These are phyloP conservation scores for Aspergillus quadricinctus DNA, from an alignment of 2,329 filamentous ascomycete species.

Conservation along the genomic window DNA sequence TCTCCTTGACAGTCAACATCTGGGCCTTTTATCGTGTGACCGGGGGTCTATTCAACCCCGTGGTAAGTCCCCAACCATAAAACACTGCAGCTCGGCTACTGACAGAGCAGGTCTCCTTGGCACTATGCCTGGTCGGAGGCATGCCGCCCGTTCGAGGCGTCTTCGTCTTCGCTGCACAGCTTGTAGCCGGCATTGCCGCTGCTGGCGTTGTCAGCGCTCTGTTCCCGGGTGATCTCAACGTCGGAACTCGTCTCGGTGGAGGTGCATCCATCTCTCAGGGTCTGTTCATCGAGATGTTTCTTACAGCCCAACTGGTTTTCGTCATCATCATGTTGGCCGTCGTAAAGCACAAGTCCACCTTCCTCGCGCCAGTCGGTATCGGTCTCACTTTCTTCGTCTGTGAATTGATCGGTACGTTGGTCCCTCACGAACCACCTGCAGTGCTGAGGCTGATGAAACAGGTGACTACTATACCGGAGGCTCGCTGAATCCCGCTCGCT, in stretches of 20 bases:
- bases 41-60: constrained; percentile 50
- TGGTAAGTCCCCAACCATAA: constrained; percentile 26
- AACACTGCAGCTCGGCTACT: background rate
- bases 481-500: constrained; percentile 47
- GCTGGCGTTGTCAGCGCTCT: constrained; percentile 55
- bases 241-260: constrained; percentile 53
- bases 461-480: constrained; percentile 47
- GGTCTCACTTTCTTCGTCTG: constrained; percentile 66
- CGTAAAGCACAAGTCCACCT: constrained; percentile 70
- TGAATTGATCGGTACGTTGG: constrained; percentile 43
- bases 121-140: constrained; percentile 56
- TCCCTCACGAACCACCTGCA: background rate
- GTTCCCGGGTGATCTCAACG: constrained; percentile 54
- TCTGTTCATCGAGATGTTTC: constrained; percentile 63
- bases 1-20: constrained; percentile 49
- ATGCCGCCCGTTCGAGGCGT: constrained; percentile 51
- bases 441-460: constrained; percentile 9
- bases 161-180: constrained; percentile 53
- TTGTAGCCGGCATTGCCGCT: constrained; percentile 57
- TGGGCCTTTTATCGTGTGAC: constrained; percentile 53
- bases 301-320: constrained; percentile 60
- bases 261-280: constrained; percentile 54
- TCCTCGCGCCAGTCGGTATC: constrained; percentile 66
- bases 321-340: constrained; percentile 66
- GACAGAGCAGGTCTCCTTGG: constrained; percentile 49